Evolutionary conservation across 2,329 filamentous ascomycete species (phyloP).

Genomic region (Pseudocercospora ulei): DNA sequence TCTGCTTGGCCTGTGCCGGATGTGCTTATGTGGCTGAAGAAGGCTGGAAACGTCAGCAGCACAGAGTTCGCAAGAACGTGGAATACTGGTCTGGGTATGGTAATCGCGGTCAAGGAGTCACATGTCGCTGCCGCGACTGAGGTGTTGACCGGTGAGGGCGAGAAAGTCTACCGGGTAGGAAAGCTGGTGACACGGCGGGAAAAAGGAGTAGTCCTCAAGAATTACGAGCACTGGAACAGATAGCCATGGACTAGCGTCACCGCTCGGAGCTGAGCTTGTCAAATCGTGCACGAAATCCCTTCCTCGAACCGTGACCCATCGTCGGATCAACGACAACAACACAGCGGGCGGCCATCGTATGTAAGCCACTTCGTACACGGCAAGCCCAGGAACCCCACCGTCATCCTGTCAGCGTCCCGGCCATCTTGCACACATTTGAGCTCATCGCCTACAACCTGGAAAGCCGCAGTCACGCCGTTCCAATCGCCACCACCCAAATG

Average conservation of each 20-base stretch:
- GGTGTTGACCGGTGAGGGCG: conserved; percentile 56
- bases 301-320: too few species aligned
- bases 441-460: background rate
- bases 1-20: conserved; percentile 62
- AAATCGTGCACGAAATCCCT: too few species aligned
- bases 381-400: background rate
- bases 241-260: too few species aligned
- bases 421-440: background rate
- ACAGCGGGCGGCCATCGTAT: too few species aligned
- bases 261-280: too few species aligned
- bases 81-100: conserved; percentile 93
- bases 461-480: background rate
- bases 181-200: conserved; percentile 51
- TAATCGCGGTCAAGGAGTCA: conserved; percentile 62
- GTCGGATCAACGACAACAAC: too few species aligned
- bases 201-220: conserved; percentile 55
- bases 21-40: conserved; percentile 82
- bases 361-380: background rate
- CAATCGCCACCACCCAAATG: background rate
- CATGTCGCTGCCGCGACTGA: conserved; percentile 53
- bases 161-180: conserved; percentile 69
- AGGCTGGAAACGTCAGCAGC: conserved; percentile 57
- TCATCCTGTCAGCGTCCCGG: background rate
- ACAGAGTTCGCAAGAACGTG: conserved; percentile 84
- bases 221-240: conserved; percentile 41